Percentiles rank a stretch among this genome's conserved stretches.
phyloP scores from a whole-genome alignment of 2,329 filamentous ascomycete genomes.

The Alternaria consortialis region DNA sequence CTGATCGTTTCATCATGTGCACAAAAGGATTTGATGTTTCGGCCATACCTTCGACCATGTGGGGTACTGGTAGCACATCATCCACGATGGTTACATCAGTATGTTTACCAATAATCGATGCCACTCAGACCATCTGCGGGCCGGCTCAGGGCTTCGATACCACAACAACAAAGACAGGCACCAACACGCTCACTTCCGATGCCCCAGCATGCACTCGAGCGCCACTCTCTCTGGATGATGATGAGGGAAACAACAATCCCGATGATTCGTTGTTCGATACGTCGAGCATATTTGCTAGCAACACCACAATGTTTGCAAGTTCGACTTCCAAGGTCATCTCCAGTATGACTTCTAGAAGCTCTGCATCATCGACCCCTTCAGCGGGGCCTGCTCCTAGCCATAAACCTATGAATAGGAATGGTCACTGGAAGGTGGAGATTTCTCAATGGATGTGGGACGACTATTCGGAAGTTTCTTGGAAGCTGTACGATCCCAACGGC shows the following conservation, averaged over 20 bases:
- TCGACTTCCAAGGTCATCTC: background rate
- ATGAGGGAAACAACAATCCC: slow-evolving; percentile 37
- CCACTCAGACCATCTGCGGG: slow-evolving; percentile 29
- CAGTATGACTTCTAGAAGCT: background rate
- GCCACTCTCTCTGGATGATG: slow-evolving; percentile 40
- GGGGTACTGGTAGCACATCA: slow-evolving; percentile 10
- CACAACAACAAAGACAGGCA: slow-evolving; percentile 16
- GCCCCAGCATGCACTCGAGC: slow-evolving; percentile 31
- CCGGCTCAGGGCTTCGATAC: slow-evolving; percentile 20
- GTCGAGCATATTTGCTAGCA: slow-evolving; percentile 8
- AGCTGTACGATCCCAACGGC: slow-evolving; percentile 26
- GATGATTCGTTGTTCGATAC: slow-evolving; percentile 12
- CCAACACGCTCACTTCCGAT: slow-evolving; percentile 13
- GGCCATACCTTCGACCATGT: slow-evolving; percentile 9
- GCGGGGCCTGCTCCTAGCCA: slow-evolving; percentile 1
- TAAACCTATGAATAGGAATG: slow-evolving; percentile 15
- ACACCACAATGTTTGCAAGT: slow-evolving; percentile 6
- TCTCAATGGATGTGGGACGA: slow-evolving; percentile 21
- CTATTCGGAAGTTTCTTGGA: slow-evolving; percentile 21
- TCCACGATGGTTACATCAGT: slow-evolving; percentile 25
- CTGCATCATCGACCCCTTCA: background rate
- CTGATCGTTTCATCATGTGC: slow-evolving; percentile 32
- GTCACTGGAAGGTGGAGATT: slow-evolving; percentile 24
- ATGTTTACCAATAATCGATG: slow-evolving; percentile 26
- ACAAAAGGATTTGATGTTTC: slow-evolving; percentile 24